Conservation (phyloP, 306 rosid species). For the Dalbergia cochinchinensis region DNA sequence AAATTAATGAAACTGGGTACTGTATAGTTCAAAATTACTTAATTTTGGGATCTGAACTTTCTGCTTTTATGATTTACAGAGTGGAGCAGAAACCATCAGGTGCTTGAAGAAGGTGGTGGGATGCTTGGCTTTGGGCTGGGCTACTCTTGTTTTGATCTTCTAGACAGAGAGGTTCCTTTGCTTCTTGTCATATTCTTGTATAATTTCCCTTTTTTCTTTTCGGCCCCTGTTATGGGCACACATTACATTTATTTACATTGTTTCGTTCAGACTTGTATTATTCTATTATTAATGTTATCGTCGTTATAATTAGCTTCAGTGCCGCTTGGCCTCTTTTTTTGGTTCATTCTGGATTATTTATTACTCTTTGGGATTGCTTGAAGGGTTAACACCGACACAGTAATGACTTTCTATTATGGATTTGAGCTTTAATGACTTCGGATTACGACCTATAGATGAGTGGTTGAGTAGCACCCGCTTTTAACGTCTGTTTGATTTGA, state of each 20-base stretch:
- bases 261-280: constrained; percentile 26
- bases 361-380: constrained; percentile 5
- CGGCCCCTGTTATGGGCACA: constrained; percentile 36
- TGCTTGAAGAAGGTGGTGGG: constrained; percentile 62
- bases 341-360: background rate
- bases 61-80: constrained; percentile 54
- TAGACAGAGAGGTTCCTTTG: constrained; percentile 43
- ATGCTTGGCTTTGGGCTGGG: constrained; percentile 73
- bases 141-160: constrained; percentile 57
- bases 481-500: background rate
- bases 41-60: background rate
- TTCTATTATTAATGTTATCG: constrained; percentile 23
- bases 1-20: no score
- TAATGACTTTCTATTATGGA: background rate
- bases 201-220: constrained; percentile 19
- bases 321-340: background rate
- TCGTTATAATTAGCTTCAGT: background rate
- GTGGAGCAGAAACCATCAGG: constrained; percentile 65
- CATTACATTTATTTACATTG: constrained; percentile 46
- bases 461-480: background rate
- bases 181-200: constrained; percentile 43
- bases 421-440: background rate
- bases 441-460: background rate
- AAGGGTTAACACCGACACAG: background rate
- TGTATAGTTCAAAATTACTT: background rate